These are phyloP conservation scores for Fraxinus latifolia DNA, from an alignment of 305 asterid species.

Conservation along the genomic window DNA sequence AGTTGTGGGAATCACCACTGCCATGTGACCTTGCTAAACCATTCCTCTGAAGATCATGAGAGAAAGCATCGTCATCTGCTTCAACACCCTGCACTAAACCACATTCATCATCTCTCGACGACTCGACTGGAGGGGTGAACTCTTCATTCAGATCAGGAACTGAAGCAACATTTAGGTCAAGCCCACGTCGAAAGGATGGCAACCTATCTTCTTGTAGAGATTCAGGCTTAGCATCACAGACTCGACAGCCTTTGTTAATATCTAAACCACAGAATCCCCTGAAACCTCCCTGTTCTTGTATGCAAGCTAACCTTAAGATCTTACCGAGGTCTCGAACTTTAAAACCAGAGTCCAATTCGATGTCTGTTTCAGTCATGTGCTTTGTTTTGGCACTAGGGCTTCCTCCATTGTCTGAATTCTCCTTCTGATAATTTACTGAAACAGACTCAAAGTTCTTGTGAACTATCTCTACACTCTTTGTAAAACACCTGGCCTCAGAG, in stretches of 20 bases:
- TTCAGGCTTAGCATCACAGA: constrained; percentile 41
- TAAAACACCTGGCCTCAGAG: constrained; percentile 90
- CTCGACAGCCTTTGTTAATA: constrained; percentile 35
- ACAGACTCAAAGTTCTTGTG: constrained; percentile 37
- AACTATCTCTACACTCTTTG: constrained; percentile 74
- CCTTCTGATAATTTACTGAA: constrained; percentile 40
- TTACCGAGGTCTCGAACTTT: constrained; percentile 86
- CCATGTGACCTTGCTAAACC: constrained; percentile 46
- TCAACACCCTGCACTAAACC: constrained; percentile 47
- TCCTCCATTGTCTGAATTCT: constrained; percentile 44
- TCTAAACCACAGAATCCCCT: constrained; percentile 51
- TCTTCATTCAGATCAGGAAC: constrained; percentile 91
- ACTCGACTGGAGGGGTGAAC: constrained; percentile 65
- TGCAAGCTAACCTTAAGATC: constrained; percentile 59
- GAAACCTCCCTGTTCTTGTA: constrained; percentile 59
- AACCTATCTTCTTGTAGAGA: constrained; percentile 35
- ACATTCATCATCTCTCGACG: constrained; percentile 64
- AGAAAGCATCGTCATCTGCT: constrained; percentile 65
- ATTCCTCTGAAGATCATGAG: constrained; percentile 47
- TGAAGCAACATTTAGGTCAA: constrained; percentile 77
- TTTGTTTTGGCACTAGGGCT: constrained; percentile 34
- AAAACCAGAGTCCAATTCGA: constrained; percentile 81
- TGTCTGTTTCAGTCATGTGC: constrained; percentile 32
- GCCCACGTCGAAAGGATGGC: constrained; percentile 68
- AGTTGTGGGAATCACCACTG: constrained; percentile 48